A percentile compares a stretch with the other conserved stretches of the same genome.
These are phyloP conservation scores for Saccharata proteae DNA, from an alignment of 2,329 filamentous ascomycete genomes.

Conservation along the genomic window DNA sequence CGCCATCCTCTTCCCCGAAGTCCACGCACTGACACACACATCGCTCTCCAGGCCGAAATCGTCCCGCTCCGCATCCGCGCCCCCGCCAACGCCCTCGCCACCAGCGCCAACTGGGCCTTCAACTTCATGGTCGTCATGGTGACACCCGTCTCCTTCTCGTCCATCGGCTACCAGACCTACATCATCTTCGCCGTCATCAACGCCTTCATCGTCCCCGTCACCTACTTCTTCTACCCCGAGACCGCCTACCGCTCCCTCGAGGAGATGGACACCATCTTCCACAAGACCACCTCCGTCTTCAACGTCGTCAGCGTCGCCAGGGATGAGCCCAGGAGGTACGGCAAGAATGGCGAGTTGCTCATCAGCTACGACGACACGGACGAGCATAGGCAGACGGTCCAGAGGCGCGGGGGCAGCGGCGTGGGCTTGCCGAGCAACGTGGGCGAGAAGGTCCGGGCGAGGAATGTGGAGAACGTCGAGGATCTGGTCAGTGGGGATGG, in stretches of 20 bases:
- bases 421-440: constrained; percentile 2
- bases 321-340: constrained; percentile 43
- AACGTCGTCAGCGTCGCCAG: constrained; percentile 38
- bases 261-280: constrained; percentile 59
- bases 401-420: constrained; percentile 1
- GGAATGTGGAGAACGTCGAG: constrained; percentile 6
- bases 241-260: constrained; percentile 46
- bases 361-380: constrained; percentile 37
- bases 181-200: constrained; percentile 46
- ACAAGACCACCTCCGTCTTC: constrained; percentile 39
- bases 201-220: constrained; percentile 41
- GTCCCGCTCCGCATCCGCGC: constrained; percentile 82
- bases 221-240: constrained; percentile 51
- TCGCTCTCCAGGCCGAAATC: constrained; percentile 55
- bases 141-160: constrained; percentile 47
- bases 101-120: constrained; percentile 54
- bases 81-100: constrained; percentile 75
- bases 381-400: constrained; percentile 12
- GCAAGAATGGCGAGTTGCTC: constrained; percentile 45
- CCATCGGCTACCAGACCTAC: constrained; percentile 44
- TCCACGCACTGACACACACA: constrained; percentile 10
- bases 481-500: no score
- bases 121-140: constrained; percentile 57
- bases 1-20: not conserved
- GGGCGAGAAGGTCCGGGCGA: constrained; percentile 4